Evolutionary conservation across 1,284 basidiomycete genomes (phyloP), one percentile per base, ranked within the genome.

Genomic region (Sanghuangporus sanghuang): DNA sequence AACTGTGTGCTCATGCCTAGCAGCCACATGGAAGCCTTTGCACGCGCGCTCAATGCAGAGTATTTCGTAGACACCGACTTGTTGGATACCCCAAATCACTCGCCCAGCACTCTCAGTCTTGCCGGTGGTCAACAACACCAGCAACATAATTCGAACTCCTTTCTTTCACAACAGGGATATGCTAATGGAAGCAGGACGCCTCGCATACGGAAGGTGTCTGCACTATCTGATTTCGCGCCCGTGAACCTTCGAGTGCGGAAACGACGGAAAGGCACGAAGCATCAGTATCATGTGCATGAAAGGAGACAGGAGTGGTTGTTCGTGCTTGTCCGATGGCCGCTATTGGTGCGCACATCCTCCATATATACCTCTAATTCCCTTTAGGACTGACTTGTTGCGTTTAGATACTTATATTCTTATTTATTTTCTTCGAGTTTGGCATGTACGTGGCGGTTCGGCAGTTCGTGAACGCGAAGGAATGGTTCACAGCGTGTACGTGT

Each of bases 401-500:
- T 16, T 67, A 96, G 90, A 74, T 82, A 66, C 81, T 95, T 69
- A 90, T 99, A 60, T 94, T 95, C 68, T 62, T 89, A 4, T 85
- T 96, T 75, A 98, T 99, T 68, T 81, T 86, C 38, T 79, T 85
- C 36, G 92, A 98, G 74, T 98, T 99, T 71, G 79, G 92, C 14
- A 77, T 92, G 38, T 95, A 98, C 72, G 85, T 98, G 48, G 68
- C 92, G 32, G 93, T 95, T 55, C 83, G 96, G 44, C 96, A 98
- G 74, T 73, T 96, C 16, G 96, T 98, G 48, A 96, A 96, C 71
- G 82, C 92, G n/a, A 92, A 95, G 71, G 95, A 97, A 75, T 96
- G 89, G 85, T 73, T 95, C 54, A 85, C 91, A 27, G 92, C 93
- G 59, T 98, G 95, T 95, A 18, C 32, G 52, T 57, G 32, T 27